These are phyloP conservation scores for Saccharomyces hybrid DNA, from an alignment of 1,139 yeast species.

Conservation along the genomic window DNA sequence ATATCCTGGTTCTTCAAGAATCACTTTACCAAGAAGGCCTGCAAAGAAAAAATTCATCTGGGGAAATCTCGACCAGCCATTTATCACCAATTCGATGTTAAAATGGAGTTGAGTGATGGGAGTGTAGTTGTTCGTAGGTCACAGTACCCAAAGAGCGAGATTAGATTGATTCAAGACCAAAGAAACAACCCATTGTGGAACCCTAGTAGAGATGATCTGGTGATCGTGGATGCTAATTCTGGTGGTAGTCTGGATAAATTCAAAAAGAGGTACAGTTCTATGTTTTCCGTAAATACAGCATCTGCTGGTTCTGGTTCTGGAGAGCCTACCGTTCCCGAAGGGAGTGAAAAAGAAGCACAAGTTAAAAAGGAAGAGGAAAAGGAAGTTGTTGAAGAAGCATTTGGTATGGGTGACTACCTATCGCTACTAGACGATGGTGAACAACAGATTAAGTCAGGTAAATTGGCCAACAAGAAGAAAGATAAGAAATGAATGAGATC, in stretches of 20 bases:
- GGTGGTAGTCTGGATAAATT: conserved; percentile 82
- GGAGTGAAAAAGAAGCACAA: conserved; percentile 15
- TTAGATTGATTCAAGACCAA: conserved; percentile 81
- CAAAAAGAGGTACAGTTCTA: conserved; percentile 58
- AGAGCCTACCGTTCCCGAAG: conserved; percentile 13
- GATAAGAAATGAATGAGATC: conserved; percentile 27
- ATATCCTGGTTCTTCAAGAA: conserved; percentile 23
- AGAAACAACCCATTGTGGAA: conserved; percentile 84
- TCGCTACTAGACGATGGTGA: conserved; percentile 59
- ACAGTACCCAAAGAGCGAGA: conserved; percentile 81
- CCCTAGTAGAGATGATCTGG: conserved; percentile 71
- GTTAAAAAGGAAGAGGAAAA: conserved; percentile 9
- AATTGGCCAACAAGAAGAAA: conserved; percentile 47
- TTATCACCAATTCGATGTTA: conserved; percentile 79
- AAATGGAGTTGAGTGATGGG: conserved; percentile 87
- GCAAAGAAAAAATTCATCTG: conserved; percentile 35
- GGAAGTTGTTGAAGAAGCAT: conserved; percentile 16
- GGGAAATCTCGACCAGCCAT: conserved; percentile 92
- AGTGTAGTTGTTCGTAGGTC: conserved; percentile 77
- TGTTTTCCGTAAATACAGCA: conserved; percentile 38
- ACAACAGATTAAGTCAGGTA: conserved; percentile 56
- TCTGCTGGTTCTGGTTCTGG: conserved; percentile 14
- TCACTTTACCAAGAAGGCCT: conserved; percentile 35
- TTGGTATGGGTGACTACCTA: conserved; percentile 46
- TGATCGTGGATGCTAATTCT: conserved; percentile 68